Conservation (phyloP, 768 basidiomycete species). For the Tylopilus cervinicoccineus region DNA sequence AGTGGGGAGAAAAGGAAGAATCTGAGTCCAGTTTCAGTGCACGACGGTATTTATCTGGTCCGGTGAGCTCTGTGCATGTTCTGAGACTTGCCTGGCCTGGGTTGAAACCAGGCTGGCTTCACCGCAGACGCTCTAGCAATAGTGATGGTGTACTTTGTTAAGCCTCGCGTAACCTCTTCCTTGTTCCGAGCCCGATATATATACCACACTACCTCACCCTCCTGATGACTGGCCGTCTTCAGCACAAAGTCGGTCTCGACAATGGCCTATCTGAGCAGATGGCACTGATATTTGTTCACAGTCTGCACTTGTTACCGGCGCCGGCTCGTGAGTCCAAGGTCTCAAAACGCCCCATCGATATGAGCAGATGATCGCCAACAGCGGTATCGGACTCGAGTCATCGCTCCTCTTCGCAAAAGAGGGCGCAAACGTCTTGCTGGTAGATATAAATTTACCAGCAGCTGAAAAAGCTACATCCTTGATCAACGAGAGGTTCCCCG, state of each 20-base stretch:
- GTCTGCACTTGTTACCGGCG: constrained; percentile 84
- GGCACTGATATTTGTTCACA: constrained; percentile 29
- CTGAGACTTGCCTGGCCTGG: constrained; percentile 16
- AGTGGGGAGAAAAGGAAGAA: constrained; percentile 4
- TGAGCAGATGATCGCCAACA: constrained; percentile 31
- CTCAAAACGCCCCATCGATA: not conserved
- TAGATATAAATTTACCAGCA: constrained; percentile 78
- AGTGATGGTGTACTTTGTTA: not conserved
- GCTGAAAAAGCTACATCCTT: constrained; percentile 63
- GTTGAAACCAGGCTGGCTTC: constrained; percentile 17
- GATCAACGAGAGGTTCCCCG: constrained; percentile 63
- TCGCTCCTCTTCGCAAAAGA: constrained; percentile 94
- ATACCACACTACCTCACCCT: constrained; percentile 1
- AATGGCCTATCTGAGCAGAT: not conserved
- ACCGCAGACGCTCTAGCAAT: too few species aligned
- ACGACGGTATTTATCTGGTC: constrained; percentile 22
- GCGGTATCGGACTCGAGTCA: constrained; percentile 95
- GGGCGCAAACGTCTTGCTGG: constrained; percentile 86
- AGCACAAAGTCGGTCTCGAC: constrained; percentile 48
- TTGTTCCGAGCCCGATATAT: constrained; percentile 5
- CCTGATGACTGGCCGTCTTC: constrained; percentile 58
- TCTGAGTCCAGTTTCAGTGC: not conserved
- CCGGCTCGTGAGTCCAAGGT: constrained; percentile 64
- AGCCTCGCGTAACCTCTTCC: not conserved
- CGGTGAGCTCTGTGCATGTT: not conserved